Evolutionary conservation across 192 early-diverging fungal species (phyloP), one percentile per base, ranked within the genome.

Genomic region (Neocallimastix lanati): DNA sequence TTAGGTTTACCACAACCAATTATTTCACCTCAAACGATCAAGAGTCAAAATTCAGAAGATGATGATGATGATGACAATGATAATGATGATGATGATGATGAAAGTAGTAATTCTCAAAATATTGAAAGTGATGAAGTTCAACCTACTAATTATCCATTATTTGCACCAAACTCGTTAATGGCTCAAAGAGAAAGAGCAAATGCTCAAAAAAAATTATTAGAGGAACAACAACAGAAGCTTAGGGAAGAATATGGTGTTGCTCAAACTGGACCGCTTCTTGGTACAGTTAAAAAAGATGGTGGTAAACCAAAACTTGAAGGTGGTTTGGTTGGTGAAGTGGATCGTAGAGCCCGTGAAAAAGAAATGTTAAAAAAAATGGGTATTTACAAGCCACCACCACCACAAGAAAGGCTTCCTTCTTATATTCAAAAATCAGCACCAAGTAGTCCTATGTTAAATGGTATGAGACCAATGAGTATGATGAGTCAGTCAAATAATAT

Each of bases 271-370:
- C 86, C 86, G 28, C 78, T 86, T 28, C 77, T 86, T 29, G 86
- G 86, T 27, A 29, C 76, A 27, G 85, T 86, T 9, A 78, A 80
- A 15, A 77, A 67, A 18, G 35, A 82, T 15, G 28, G 80, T 33
- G 35, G 80, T n/a, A 86, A 86, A 35, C 83, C 80, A 29, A 82
- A 81, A 36, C 37, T 86, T 5, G 80, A 83, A 28, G 82, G 81
- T n/a, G 86, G 86, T 28, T 78, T 86, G 38, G 78, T 86, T 13
- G 86, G 84, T 4, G 77, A 86, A 78, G 79, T 86, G 25, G 82
- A 86, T 80, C 78, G 83, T 77, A 77, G 85, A 76, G 82, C 84
- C 33, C 77, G 82, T 80, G 83, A 86, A 21, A 86, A 86, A 77
- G 82, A 86, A 67, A 79, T 86, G 79, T 77, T 84, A 67, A 86